phyloP scores from a whole-genome alignment of 192 early-diverging fungal genomes.

The Allomyces arbusculus region DNA sequence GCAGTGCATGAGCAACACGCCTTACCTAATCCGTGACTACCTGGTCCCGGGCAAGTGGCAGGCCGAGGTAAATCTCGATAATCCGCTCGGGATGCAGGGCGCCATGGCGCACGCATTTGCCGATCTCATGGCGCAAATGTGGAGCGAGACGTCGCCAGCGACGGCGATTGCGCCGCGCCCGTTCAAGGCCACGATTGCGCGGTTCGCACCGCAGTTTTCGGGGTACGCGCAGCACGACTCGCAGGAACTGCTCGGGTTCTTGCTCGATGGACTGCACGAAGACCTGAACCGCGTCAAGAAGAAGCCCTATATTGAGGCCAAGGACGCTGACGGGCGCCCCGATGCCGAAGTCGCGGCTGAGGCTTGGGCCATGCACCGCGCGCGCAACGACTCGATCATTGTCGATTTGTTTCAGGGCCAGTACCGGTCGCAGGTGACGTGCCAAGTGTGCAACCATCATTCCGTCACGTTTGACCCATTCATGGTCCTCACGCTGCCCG shows the following conservation, averaged over 20 bases:
- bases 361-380: conserved; percentile 52
- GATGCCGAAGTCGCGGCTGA: conserved; percentile 46
- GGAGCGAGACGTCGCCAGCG: conserved; percentile 21
- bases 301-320: conserved; percentile 58
- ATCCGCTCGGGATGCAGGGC: conserved; percentile 54
- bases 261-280: conserved; percentile 72
- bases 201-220: conserved; percentile 23
- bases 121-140: conserved; percentile 37
- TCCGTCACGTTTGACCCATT: conserved; percentile 70
- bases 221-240: conserved; percentile 73
- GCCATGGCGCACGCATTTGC: conserved; percentile 48
- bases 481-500: conserved; percentile 53
- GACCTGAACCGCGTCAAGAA: conserved; percentile 61
- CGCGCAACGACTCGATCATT: conserved; percentile 60
- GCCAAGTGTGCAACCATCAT: conserved; percentile 23
- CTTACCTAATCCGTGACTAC: conserved; percentile 32
- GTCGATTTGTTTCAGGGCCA: conserved; percentile 59
- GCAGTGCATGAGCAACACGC: conserved; percentile 68
- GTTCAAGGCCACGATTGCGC: conserved; percentile 46
- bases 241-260: conserved; percentile 58
- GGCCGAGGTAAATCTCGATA: conserved; percentile 43
- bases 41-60: conserved; percentile 35
- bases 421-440: conserved; percentile 36
- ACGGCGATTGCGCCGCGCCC: conserved; percentile 41
- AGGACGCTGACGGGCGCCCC: conserved; percentile 44